A percentile compares a stretch with the other conserved stretches of the same genome.
Evolutionary conservation across 1,284 basidiomycete species (phyloP).

Genomic region (Ustilago nuda): DNA sequence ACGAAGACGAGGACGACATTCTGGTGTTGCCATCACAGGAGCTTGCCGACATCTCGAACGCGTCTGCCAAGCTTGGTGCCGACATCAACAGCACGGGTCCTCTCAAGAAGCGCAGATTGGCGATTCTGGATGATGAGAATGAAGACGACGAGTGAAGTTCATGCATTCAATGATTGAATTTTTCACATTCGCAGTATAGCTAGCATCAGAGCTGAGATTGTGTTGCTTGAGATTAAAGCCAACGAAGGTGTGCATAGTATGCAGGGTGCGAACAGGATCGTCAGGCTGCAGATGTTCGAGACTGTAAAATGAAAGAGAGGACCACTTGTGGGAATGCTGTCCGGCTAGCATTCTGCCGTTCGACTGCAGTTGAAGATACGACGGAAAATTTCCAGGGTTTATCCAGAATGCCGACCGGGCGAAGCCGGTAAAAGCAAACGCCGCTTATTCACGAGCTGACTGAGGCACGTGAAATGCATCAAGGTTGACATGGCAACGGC

Average conservation of each 20-base stretch:
- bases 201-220: background rate
- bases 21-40: constrained; percentile 29
- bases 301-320: background rate
- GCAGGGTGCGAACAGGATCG: background rate
- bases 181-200: background rate
- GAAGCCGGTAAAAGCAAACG: too few relatives aligned
- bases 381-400: too few relatives aligned
- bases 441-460: too few relatives aligned
- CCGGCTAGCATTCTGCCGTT: constrained; percentile 11
- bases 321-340: background rate
- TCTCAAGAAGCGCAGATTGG: constrained; percentile 33
- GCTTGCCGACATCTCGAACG: background rate
- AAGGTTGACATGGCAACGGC: too few relatives aligned
- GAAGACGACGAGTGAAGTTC: constrained; percentile 17
- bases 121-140: constrained; percentile 37
- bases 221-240: background rate
- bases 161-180: background rate
- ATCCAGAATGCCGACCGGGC: too few relatives aligned
- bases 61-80: background rate
- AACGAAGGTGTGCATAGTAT: background rate
- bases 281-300: background rate
- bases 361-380: background rate
- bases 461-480: too few relatives aligned
- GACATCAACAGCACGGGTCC: background rate
- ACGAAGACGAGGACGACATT: constrained; percentile 33